Evolutionary conservation across 345 rosid genomes (phyloP), one percentile per base, ranked within the genome.

Genomic region (Aquilaria yunnanensis): DNA sequence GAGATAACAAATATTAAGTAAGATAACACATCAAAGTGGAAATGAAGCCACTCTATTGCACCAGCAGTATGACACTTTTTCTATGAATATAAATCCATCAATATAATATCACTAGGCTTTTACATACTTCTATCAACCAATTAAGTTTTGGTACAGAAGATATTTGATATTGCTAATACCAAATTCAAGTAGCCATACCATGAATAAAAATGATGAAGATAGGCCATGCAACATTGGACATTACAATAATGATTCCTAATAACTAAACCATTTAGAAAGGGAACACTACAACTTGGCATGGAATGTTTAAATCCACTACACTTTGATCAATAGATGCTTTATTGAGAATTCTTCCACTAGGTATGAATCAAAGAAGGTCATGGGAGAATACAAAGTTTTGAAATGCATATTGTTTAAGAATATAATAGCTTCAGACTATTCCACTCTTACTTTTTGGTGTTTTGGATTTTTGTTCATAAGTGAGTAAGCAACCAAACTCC

Each of bases 301-400:
- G 85, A 69, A 89, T 72, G 66, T 59, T 76, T 70, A 74, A 41
- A 54, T 89, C 96, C 10, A 76, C 76, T 0, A 79, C 77, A 67
- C 82, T 85, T 80, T 89, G 96, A 75, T 89, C 89, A 5, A 85
- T 85, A 29, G 94, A 89, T 65, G 84, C 87, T 72, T 81, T 70
- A 47, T 80, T 75, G 6, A 89, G 67, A n/a, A 89, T 81, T 63
- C 87, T 54, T 48, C 96, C 90, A 47, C 81, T 78, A 16, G 96
- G 93, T 2, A 89, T 89, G 14, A 87, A 75, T 89, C 96, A 66
- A 86, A 89, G 77, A 89, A 84, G 1, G 87, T 83, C 87, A 86
- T 86, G 50, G 96, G 88, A 14, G 93, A 89, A 3, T 87, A 83
- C 59, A 89, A 86, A 66, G 84, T 74, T 72, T 73, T 62, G 2